phyloP scores from a whole-genome alignment of 768 basidiomycete genomes.

The Saitozyma podzolica region DNA sequence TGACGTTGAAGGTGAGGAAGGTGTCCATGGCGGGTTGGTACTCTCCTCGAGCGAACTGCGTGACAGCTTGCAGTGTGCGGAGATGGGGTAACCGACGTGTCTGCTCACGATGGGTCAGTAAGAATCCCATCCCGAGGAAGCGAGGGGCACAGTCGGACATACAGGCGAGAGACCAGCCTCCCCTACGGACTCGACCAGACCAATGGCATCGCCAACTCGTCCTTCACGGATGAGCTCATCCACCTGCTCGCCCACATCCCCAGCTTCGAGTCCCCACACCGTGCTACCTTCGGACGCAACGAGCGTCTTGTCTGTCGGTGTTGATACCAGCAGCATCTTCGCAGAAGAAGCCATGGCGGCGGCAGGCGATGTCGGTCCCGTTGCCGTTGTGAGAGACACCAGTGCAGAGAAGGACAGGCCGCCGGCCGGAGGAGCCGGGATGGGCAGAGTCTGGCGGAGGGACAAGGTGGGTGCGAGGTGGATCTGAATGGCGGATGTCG shows the following conservation, averaged over 20 bases:
- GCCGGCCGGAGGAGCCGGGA: slow-evolving; percentile 25
- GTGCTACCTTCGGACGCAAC: slow-evolving; percentile 70
- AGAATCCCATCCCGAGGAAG: neutral
- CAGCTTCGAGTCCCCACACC: slow-evolving; percentile 74
- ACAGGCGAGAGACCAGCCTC: slow-evolving; percentile 50
- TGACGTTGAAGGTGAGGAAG: slow-evolving; percentile 82
- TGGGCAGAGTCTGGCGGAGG: slow-evolving; percentile 27
- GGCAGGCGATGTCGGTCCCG: slow-evolving; percentile 57
- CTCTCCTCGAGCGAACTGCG: slow-evolving; percentile 67
- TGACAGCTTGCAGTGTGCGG: slow-evolving; percentile 73
- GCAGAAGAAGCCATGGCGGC: slow-evolving; percentile 44
- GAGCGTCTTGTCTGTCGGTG: slow-evolving; percentile 69
- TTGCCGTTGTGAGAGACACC: slow-evolving; percentile 36
- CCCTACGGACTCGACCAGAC: slow-evolving; percentile 71
- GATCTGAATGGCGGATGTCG: slow-evolving; percentile 34
- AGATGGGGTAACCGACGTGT: slow-evolving; percentile 56
- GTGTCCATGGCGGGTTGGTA: slow-evolving; percentile 80
- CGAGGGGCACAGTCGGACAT: slow-evolving; percentile 1
- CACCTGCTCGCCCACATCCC: slow-evolving; percentile 74
- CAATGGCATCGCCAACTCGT: slow-evolving; percentile 74
- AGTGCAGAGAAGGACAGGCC: slow-evolving; percentile 10
- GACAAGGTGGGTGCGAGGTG: slow-evolving; percentile 38
- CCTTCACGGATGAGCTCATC: slow-evolving; percentile 75
- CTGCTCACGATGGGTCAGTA: slow-evolving; percentile 2
- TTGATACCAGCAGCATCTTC: slow-evolving; percentile 57